Percentiles rank a stretch among this genome's conserved stretches.
phyloP scores from a whole-genome alignment of 108 stramenopile genomes.

The Stephanodiscus minutulus region DNA sequence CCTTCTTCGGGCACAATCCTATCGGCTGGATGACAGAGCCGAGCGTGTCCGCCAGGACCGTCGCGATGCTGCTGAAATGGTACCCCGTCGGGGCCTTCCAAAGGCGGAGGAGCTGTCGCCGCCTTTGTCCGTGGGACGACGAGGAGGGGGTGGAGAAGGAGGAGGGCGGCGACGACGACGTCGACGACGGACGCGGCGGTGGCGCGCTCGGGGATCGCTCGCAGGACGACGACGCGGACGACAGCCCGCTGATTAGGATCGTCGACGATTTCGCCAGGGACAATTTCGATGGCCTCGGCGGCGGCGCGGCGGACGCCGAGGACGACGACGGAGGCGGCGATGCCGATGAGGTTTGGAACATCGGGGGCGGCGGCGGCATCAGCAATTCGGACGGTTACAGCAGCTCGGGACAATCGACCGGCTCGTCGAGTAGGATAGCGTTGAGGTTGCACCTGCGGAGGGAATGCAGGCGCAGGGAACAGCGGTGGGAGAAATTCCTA shows the following conservation, averaged over 20 bases:
- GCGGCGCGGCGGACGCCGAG: neutral
- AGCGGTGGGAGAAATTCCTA: slow-evolving; percentile 1
- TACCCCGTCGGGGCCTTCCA: slow-evolving; percentile 39
- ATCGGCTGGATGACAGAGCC: slow-evolving; percentile 49
- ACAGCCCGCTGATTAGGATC: slow-evolving; percentile 41
- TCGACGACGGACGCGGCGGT: slow-evolving; percentile 2
- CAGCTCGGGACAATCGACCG: too few relatives aligned
- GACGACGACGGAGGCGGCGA: slow-evolving; percentile 7
- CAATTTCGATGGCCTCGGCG: neutral
- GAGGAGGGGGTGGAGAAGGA: too few relatives aligned
- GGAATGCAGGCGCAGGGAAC: slow-evolving; percentile 1
- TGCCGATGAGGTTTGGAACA: neutral
- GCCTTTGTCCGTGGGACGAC: slow-evolving; percentile 14
- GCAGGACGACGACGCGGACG: slow-evolving; percentile 4
- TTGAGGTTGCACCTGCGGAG: slow-evolving; percentile 11
- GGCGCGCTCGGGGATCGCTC: slow-evolving; percentile 7
- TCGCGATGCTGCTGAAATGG: slow-evolving; percentile 50
- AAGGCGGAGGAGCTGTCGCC: neutral
- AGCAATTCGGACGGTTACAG: too few relatives aligned
- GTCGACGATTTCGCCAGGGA: slow-evolving; percentile 39
- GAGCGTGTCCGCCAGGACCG: slow-evolving; percentile 67
- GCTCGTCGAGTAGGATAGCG: neutral
- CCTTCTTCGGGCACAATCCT: slow-evolving; percentile 38
- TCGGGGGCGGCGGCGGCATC: neutral
- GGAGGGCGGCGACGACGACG: slow-evolving; percentile 12